Base-by-base conservation (phyloP, 2,329 filamentous ascomycete species). In the Fusarium annulatum region DNA sequence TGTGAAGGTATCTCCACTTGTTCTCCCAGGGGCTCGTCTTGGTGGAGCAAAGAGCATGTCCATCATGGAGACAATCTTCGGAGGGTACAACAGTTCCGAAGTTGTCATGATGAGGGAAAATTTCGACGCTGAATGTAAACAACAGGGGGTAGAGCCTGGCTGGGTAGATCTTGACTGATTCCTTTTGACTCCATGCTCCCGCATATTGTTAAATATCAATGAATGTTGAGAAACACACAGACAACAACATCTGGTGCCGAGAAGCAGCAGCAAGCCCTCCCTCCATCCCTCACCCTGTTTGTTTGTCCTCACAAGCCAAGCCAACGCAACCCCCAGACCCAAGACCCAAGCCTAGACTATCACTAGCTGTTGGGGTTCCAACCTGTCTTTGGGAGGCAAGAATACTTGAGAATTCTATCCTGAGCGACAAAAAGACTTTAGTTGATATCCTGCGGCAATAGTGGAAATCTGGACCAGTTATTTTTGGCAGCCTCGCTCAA, bases 41-140 rank as follows among this genome's bases (percentile, higher is more conserved):
- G 49, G 71, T 73, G 65, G 66, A 71, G 57, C n/a, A 28, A 38
- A 63, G 42, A 55, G 46, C 33, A 38, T 36, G 57, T 59, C 57
- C 42, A 64, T 69, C 51, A 69, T 69, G 67, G 36, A 53, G 57
- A 34, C 43, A 42, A 57, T 59, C 46, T 38, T 67, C 57, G 66
- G 67, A 39, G 65, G 41, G 36, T 39, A 57, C 56, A 51, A 15
- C 48, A 60, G 34, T 60, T 62, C 65, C 41, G 62, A 45, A 73
- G 71, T 71, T 73, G 70, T 73, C 71, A 73, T 73, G 71, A 73
- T 63, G 70, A 58, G 61, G 51, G 51, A 60, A 46, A 62, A 46
- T 46, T 53, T 46, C 48, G 23, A 34, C 28, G 46, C 14, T 28
- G 41, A 33, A 69, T 39, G 57, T 64, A 36, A 58, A 43, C 23